Conservation (phyloP, 805 yeast species). For the Saccharomycopsis synnaedendra region DNA sequence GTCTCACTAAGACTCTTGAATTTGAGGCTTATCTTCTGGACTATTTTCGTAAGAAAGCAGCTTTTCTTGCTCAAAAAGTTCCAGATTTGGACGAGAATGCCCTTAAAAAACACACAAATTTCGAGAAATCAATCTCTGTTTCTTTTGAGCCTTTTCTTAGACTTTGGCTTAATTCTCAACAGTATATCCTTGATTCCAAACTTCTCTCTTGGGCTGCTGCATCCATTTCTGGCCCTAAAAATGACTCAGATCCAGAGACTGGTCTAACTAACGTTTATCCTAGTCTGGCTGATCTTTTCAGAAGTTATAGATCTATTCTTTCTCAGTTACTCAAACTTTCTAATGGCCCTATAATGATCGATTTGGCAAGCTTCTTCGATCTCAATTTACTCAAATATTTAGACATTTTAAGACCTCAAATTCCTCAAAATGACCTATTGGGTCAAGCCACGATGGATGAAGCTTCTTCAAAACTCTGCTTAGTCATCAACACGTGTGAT, state of each 20-base stretch:
- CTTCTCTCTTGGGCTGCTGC: conserved; percentile 48
- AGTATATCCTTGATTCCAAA: conserved; percentile 46
- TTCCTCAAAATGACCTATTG: conserved; percentile 27
- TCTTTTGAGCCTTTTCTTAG: conserved; percentile 79
- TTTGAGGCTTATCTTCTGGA: conserved; percentile 68
- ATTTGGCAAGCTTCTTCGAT: conserved; percentile 48
- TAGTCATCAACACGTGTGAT: conserved; percentile 80
- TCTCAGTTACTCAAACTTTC: conserved; percentile 56
- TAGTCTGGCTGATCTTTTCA: conserved; percentile 80
- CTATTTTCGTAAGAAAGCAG: conserved; percentile 29
- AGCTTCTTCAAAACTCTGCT: conserved; percentile 53
- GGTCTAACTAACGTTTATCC: conserved; percentile 60
- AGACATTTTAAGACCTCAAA: conserved; percentile 35
- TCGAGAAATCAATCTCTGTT: conserved; percentile 38
- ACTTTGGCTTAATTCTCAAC: conserved; percentile 84
- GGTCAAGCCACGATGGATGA: conserved; percentile 36
- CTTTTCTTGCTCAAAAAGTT: neutral
- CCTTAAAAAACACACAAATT: conserved; percentile 22
- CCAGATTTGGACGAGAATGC: neutral
- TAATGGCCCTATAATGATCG: conserved; percentile 29
- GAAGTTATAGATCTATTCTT: conserved; percentile 60
- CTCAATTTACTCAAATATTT: conserved; percentile 55
- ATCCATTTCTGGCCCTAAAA: conserved; percentile 5
- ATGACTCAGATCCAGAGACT: conserved; percentile 26
- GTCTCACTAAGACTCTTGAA: conserved; percentile 68